Conservation (phyloP, 129 eudicot species). For the Scalesia atractyloides region DNA sequence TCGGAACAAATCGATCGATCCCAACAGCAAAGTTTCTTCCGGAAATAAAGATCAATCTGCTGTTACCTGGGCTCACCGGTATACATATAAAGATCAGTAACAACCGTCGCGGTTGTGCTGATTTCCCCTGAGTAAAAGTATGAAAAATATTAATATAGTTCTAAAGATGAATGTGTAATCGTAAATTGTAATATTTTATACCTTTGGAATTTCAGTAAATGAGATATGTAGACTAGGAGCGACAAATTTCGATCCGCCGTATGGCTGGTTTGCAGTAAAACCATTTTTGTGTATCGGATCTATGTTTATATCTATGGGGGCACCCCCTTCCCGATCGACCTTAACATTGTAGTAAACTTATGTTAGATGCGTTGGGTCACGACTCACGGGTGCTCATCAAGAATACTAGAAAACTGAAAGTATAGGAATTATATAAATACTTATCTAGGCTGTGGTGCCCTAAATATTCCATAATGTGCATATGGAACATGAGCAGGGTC, state of each 20-base stretch:
- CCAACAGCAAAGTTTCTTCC: constrained; percentile 71
- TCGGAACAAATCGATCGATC: constrained; percentile 62
- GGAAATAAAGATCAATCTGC: constrained; percentile 71
- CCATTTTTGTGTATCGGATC: constrained; percentile 56
- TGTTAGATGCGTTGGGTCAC: constrained; percentile 29
- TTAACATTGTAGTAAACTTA: constrained; percentile 51
- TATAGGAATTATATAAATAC: constrained; percentile 11
- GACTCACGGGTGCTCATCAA: neutral
- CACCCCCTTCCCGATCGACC: constrained; percentile 91
- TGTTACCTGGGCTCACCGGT: constrained; percentile 85
- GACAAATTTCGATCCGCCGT: constrained; percentile 42
- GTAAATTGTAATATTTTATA: neutral
- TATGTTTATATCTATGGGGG: constrained; percentile 60
- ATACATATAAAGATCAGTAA: constrained; percentile 57
- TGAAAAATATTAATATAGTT: neutral
- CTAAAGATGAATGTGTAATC: neutral
- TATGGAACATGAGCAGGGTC: constrained; percentile 93
- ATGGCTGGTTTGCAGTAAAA: constrained; percentile 49
- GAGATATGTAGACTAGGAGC: constrained; percentile 63
- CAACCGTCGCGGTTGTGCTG: constrained; percentile 27
- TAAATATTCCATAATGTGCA: constrained; percentile 78
- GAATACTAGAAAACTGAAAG: neutral
- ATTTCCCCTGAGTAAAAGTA: constrained; percentile 31
- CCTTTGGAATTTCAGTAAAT: constrained; percentile 40
- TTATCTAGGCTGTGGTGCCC: constrained; percentile 41